Percentiles rank a stretch among this genome's conserved stretches.
These are phyloP conservation scores for Taiwanofungus camphoratus DNA, from an alignment of 1,284 basidiomycete genomes.

Conservation along the genomic window DNA sequence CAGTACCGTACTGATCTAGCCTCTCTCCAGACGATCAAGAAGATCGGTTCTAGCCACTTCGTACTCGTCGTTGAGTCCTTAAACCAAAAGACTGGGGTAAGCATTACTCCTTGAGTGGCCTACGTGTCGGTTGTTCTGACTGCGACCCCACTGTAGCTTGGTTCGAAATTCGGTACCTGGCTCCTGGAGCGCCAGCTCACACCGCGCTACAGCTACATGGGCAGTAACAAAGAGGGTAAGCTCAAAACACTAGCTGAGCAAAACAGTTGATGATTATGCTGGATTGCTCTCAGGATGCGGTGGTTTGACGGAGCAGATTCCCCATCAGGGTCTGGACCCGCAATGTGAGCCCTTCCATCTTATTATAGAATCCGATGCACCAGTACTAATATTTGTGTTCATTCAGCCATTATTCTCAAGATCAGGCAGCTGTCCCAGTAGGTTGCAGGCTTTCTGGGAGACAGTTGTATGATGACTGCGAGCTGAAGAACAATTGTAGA, in stretches of 20 bases:
- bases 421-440: constrained; percentile 47
- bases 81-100: constrained; percentile 80
- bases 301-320: constrained; percentile 78
- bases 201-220: constrained; percentile 78
- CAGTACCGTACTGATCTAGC: too few species aligned
- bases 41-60: constrained; percentile 68
- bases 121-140: neutral
- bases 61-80: constrained; percentile 82
- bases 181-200: constrained; percentile 74
- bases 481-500: constrained; percentile 4
- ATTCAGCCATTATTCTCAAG: constrained; percentile 59
- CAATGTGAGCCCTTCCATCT: constrained; percentile 39
- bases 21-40: constrained; percentile 51
- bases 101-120: constrained; percentile 20
- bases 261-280: too few species aligned
- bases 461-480: constrained; percentile 12
- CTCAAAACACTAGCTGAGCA: too few species aligned
- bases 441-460: neutral
- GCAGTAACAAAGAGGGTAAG: constrained; percentile 69
- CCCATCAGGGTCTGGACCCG: constrained; percentile 67
- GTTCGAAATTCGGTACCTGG: constrained; percentile 80
- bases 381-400: constrained; percentile 10
- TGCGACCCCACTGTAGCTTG: constrained; percentile 43
- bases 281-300: constrained; percentile 46
- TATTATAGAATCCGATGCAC: too few species aligned